A percentile compares a stretch with the other conserved stretches of the same genome.
These are phyloP conservation scores for Lavandula angustifolia DNA, from an alignment of 257 asterid genomes.

Conservation along the genomic window DNA sequence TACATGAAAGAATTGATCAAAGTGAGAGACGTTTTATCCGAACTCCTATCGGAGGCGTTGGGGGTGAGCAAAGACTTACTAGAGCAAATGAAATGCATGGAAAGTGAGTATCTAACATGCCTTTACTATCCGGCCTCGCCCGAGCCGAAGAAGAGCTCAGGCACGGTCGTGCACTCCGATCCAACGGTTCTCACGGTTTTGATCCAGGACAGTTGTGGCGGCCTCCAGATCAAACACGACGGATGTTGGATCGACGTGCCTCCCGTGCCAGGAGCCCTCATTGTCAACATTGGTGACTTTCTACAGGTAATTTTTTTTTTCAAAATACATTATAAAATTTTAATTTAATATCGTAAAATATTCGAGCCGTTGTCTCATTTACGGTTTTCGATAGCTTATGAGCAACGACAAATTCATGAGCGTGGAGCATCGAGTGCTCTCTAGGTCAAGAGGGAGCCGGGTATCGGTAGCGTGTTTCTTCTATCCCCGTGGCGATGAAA, in stretches of 20 bases:
- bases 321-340: too few species aligned
- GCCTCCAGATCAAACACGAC: slow-evolving; percentile 64
- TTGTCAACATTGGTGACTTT: slow-evolving; percentile 72
- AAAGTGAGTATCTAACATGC: slow-evolving; percentile 51
- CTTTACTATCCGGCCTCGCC: slow-evolving; percentile 75
- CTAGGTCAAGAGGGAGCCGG: slow-evolving; percentile 49
- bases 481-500: slow-evolving; percentile 45
- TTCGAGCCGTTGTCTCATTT: too few species aligned
- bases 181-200: slow-evolving; percentile 56
- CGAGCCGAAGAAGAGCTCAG: slow-evolving; percentile 58
- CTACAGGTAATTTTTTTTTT: slow-evolving; percentile 48
- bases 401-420: slow-evolving; percentile 75
- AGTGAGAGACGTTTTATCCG: slow-evolving; percentile 47
- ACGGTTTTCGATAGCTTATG: slow-evolving; percentile 39
- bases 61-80: slow-evolving; percentile 47
- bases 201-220: slow-evolving; percentile 62
- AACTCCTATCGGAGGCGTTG: slow-evolving; percentile 64
- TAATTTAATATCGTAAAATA: too few species aligned
- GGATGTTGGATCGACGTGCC: slow-evolving; percentile 65
- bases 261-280: slow-evolving; percentile 62
- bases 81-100: slow-evolving; percentile 46
- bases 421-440: slow-evolving; percentile 68
- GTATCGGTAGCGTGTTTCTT: slow-evolving; percentile 71
- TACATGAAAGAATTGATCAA: slow-evolving; percentile 53
- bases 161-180: slow-evolving; percentile 62